Evolutionary conservation across 257 asterid genomes (phyloP), one percentile per base, ranked within the genome.

Genomic region (Buddleja alternifolia): DNA sequence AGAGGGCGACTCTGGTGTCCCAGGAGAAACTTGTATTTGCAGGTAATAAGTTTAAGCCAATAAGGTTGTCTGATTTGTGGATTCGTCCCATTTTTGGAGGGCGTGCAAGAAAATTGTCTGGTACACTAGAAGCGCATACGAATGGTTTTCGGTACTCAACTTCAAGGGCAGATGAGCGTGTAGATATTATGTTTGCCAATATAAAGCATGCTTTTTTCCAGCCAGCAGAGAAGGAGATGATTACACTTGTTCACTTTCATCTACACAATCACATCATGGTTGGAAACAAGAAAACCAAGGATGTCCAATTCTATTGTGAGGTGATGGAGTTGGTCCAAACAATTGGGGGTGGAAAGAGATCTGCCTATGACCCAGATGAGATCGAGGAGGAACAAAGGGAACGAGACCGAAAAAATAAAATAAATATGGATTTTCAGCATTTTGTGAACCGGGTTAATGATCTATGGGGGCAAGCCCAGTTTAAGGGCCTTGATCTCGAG

Each of bases 301-400:
- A 88, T 46, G 89, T 84, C 8, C 96, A 88, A 39, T 88, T 88
- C 71, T 88, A 84, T 54, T 81, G 77, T 4, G 96, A 89, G 78
- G 96, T 89, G 55, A 89, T 89, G 96, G 95, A 89, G 74, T 84
- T 79, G 75, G 96, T 87, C 39, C 96, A 89, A 61, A 80, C 83
- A 17, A 82, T 87, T 53, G 88, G 96, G 0, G 85, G 89, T 63
- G 87, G 92, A 19, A 87, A 82, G 79, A 77, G 95, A 69, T 83
- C 89, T 52, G 86, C 88, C 6, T 87, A 85, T 58, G 96, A 87
- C 55, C 95, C 96, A 9, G 95, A 89, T 67, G 96, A 89, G 83
- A 85, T 89, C 40, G 96, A 89, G 80, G 96, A 89, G 79, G 96
- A 89, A 62, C 92, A 89, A 67, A 77, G 96, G 77, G 96, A 89